Evolutionary conservation across 768 basidiomycete species (phyloP).

Genomic region (Mycena rosella): DNA sequence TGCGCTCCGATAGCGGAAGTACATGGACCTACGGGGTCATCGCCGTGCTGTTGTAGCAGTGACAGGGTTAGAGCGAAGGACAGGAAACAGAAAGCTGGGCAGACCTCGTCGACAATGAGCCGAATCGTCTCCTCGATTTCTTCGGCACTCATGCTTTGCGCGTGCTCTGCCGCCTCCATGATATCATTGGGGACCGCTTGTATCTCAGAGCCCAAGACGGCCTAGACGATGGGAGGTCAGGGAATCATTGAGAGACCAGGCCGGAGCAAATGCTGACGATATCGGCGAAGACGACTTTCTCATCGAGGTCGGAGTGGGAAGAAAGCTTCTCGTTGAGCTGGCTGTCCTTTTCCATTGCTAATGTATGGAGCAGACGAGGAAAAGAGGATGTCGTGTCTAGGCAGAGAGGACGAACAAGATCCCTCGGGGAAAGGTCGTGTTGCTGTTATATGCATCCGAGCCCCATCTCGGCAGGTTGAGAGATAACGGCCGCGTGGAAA

Average conservation of each 20-base stretch:
- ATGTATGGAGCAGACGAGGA: neutral
- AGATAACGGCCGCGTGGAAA: neutral
- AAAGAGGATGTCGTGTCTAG: conserved; percentile 3
- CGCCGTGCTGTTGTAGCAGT: no score
- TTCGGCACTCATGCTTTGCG: conserved; percentile 25
- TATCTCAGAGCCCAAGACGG: conserved; percentile 27
- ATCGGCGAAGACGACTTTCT: conserved; percentile 8
- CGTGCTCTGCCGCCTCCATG: conserved; percentile 32
- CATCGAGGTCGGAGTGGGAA: conserved; percentile 14
- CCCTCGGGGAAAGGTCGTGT: no score
- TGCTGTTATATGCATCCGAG: no score
- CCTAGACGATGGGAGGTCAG: neutral
- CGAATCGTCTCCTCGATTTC: conserved; percentile 37
- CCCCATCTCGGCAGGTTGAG: no score
- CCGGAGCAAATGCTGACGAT: neutral
- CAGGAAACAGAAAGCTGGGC: no score
- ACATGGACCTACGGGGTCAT: no score
- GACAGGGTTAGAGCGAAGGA: neutral
- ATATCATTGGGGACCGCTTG: conserved; percentile 30
- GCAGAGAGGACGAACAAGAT: neutral
- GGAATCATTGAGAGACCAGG: no score
- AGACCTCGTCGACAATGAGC: conserved; percentile 33
- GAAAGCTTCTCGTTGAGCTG: conserved; percentile 6
- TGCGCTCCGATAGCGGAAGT: no score
- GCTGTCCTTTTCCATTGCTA: conserved; percentile 10